A percentile compares a stretch with the other conserved stretches of the same genome.
Evolutionary conservation across 202 grass and related monocot species (phyloP).

Genomic region (Eragrostis tef): DNA sequence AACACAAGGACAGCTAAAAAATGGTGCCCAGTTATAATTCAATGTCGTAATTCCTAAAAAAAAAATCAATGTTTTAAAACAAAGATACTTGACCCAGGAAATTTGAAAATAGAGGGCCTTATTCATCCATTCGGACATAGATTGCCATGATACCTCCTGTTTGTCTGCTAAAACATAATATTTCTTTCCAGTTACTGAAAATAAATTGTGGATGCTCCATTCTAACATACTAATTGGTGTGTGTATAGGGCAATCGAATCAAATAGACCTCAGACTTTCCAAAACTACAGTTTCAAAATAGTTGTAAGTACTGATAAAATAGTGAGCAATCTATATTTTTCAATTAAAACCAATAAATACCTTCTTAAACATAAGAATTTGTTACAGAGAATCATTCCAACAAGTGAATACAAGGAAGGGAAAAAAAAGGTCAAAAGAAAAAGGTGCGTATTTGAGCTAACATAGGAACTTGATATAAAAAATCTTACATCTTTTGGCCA

Average conservation of each 20-base stretch:
- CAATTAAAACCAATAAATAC: slow-evolving; percentile 31
- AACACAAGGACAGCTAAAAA: neutral
- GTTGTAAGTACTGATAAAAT: neutral
- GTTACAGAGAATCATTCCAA: slow-evolving; percentile 14
- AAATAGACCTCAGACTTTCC: slow-evolving; percentile 12
- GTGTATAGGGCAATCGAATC: neutral
- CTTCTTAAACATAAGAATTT: slow-evolving; percentile 26
- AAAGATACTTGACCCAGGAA: neutral
- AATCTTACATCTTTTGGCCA: slow-evolving; percentile 95
- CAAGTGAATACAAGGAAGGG: slow-evolving; percentile 9
- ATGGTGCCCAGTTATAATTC: neutral
- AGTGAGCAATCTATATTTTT: slow-evolving; percentile 10
- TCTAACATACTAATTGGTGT: neutral
- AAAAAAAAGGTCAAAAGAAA: neutral
- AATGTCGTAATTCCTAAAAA: neutral
- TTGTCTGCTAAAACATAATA: neutral
- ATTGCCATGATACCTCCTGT: slow-evolving; percentile 19
- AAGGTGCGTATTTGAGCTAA: slow-evolving; percentile 21
- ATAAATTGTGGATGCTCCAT: neutral
- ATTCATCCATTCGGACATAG: slow-evolving; percentile 18
- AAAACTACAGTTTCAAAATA: slow-evolving; percentile 9
- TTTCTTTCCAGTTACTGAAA: neutral
- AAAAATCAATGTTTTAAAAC: neutral
- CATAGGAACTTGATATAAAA: neutral
- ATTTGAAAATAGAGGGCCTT: slow-evolving; percentile 16